Evolutionary conservation across 1,284 basidiomycete genomes (phyloP).

Genomic region (Boletellus sp.): DNA sequence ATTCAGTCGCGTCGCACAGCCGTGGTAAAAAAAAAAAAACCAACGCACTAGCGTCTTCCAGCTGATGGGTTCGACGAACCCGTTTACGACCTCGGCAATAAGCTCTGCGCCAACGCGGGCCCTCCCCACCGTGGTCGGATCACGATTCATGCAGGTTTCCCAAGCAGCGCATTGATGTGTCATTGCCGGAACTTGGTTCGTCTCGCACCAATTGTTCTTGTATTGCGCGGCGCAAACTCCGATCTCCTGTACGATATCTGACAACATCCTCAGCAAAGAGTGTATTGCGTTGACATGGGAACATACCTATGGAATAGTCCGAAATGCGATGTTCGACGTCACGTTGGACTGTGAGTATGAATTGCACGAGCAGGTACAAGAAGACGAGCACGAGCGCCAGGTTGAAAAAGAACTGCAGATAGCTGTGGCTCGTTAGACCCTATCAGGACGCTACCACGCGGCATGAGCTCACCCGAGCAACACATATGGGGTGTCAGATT

Average conservation of each 20-base stretch:
- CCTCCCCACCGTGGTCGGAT: constrained; percentile 85
- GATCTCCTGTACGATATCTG: constrained; percentile 89
- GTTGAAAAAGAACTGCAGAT: constrained; percentile 94
- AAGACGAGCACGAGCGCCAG: constrained; percentile 81
- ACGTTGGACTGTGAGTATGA: constrained; percentile 85
- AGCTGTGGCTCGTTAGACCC: constrained; percentile 46
- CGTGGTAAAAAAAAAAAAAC: constrained; percentile 1
- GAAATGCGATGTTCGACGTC: constrained; percentile 89
- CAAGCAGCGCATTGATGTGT: constrained; percentile 78
- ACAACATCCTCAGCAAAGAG: constrained; percentile 16
- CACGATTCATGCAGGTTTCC: constrained; percentile 95
- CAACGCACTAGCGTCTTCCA: constrained; percentile 89
- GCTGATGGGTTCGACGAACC: constrained; percentile 94
- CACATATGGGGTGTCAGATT: constrained; percentile 66
- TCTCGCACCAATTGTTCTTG: constrained; percentile 81
- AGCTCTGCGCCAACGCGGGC: constrained; percentile 91
- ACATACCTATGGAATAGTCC: constrained; percentile 84
- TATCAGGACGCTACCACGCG: constrained; percentile 7
- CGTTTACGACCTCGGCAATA: constrained; percentile 93
- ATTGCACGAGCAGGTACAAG: constrained; percentile 80
- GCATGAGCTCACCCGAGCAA: constrained; percentile 63
- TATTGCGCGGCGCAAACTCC: constrained; percentile 76
- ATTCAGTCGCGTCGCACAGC: constrained; percentile 11
- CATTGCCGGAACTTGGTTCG: constrained; percentile 79
- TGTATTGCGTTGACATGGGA: constrained; percentile 18